phyloP scores from a whole-genome alignment of 176 grass and related monocot species.

The Pontederia crassipes region DNA sequence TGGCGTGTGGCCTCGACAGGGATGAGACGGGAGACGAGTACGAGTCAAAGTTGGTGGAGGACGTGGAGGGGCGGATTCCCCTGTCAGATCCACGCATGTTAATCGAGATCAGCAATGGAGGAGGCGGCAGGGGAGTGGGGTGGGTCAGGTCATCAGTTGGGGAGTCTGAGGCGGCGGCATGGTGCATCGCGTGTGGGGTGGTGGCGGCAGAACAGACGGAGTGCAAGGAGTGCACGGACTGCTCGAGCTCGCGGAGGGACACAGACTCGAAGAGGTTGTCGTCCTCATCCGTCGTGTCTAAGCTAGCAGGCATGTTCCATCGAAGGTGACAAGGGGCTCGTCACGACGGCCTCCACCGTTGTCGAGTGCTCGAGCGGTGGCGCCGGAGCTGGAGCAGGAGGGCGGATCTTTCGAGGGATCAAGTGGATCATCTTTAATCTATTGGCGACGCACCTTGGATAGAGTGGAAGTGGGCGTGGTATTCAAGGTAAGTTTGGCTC shows the following conservation, averaged over 20 bases:
- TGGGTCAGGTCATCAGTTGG: neutral
- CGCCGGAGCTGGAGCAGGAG: conserved; percentile 18
- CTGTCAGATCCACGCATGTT: conserved; percentile 1
- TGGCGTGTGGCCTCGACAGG: conserved; percentile 11
- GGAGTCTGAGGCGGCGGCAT: neutral
- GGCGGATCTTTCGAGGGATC: conserved; percentile 9
- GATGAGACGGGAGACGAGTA: conserved; percentile 3
- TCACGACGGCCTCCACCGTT: conserved; percentile 3
- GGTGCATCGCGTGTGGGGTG: too few relatives aligned
- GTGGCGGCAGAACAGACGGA: too few relatives aligned
- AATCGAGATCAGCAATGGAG: conserved; percentile 11
- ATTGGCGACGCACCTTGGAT: too few relatives aligned
- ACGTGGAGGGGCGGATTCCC: conserved; percentile 4
- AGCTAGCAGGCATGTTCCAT: conserved; percentile 12
- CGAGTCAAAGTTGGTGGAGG: conserved; percentile 4
- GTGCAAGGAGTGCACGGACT: too few relatives aligned
- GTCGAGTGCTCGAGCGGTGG: conserved; percentile 7
- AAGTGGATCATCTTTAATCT: conserved; percentile 60
- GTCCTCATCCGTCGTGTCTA: too few relatives aligned
- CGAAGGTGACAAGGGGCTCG: conserved; percentile 4
- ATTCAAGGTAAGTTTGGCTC: too few relatives aligned
- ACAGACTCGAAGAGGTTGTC: conserved; percentile 41
- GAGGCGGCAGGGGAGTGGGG: neutral
- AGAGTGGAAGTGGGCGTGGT: too few relatives aligned
- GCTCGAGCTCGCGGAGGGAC: conserved; percentile 28